These are phyloP conservation scores for Theileria sp. DNA, from an alignment of 169 alveolate species.

Conservation along the genomic window DNA sequence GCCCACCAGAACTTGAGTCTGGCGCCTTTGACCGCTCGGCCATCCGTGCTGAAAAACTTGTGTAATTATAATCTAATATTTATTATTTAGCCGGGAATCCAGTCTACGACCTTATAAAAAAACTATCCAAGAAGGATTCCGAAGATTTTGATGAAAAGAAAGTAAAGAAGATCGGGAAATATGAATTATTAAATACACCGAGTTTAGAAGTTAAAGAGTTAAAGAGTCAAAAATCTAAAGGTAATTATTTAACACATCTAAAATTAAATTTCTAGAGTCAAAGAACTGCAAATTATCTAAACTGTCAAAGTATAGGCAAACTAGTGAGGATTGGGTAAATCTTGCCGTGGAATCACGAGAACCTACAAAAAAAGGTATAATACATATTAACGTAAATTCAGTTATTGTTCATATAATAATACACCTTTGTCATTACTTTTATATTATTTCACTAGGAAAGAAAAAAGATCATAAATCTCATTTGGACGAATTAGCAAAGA, in stretches of 20 bases:
- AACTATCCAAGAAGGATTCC: not conserved
- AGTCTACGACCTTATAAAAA: conserved; percentile 1
- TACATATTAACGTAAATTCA: not conserved
- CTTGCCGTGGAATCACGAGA: not conserved
- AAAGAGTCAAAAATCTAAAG: not conserved
- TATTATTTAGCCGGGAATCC: conserved; percentile 18
- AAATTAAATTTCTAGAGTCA: not conserved
- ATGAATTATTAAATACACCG: not conserved
- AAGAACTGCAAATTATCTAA: not conserved
- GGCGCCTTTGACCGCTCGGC: conserved; percentile 91
- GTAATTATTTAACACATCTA: not conserved
- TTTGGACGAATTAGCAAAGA: not conserved
- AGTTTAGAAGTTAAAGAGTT: not conserved
- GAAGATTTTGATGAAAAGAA: not conserved
- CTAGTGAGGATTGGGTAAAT: conserved; percentile 4
- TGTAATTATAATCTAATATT: conserved; percentile 15
- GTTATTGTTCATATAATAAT: not conserved
- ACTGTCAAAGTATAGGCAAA: not conserved
- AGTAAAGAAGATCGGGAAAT: not conserved
- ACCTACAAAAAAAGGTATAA: not conserved
- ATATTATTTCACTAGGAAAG: not conserved
- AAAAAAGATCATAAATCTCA: not conserved
- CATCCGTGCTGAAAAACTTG: conserved; percentile 76
- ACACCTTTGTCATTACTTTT: not conserved
- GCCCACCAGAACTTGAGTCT: conserved; percentile 91